phyloP scores from a whole-genome alignment of 2,329 filamentous ascomycete genomes.

The Gnomoniopsis smithogilvyi region DNA sequence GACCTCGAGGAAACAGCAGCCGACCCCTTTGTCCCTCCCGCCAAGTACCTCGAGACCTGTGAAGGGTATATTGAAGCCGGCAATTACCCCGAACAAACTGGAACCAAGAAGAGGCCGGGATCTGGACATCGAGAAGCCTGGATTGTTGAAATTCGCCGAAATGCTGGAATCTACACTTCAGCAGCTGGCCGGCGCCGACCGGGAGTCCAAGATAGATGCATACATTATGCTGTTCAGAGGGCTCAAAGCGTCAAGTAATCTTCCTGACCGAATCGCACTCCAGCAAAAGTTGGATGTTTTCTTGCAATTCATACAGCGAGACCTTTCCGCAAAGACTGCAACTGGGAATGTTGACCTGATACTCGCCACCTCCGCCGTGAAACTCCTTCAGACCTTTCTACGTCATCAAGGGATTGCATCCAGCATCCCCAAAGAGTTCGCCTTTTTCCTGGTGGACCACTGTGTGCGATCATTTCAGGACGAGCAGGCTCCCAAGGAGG shows the following conservation, averaged over 20 bases:
- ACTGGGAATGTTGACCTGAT: conserved; percentile 60
- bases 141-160: conserved; percentile 59
- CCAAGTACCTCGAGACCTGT: conserved; percentile 41
- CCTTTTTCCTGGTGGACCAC: conserved; percentile 75
- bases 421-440: conserved; percentile 74
- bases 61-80: conserved; percentile 77
- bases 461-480: conserved; percentile 73
- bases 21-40: conserved; percentile 36
- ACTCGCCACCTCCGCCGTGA: conserved; percentile 74
- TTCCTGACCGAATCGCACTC: conserved; percentile 72
- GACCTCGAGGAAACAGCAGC: conserved; percentile 36
- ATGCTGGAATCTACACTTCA: conserved; percentile 85
- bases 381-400: conserved; percentile 73
- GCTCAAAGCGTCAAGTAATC: conserved; percentile 76
- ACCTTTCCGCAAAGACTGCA: conserved; percentile 62
- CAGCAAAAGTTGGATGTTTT: conserved; percentile 74
- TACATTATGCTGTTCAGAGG: conserved; percentile 77
- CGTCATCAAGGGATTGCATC: conserved; percentile 69
- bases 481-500: conserved; percentile 65
- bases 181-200: conserved; percentile 73
- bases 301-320: conserved; percentile 78
- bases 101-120: conserved; percentile 40
- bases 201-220: conserved; percentile 74
- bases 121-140: conserved; percentile 32
- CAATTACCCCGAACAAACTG: conserved; percentile 45